Conservation (phyloP, 108 stramenopile species). For the Cyclotella sp. region DNA sequence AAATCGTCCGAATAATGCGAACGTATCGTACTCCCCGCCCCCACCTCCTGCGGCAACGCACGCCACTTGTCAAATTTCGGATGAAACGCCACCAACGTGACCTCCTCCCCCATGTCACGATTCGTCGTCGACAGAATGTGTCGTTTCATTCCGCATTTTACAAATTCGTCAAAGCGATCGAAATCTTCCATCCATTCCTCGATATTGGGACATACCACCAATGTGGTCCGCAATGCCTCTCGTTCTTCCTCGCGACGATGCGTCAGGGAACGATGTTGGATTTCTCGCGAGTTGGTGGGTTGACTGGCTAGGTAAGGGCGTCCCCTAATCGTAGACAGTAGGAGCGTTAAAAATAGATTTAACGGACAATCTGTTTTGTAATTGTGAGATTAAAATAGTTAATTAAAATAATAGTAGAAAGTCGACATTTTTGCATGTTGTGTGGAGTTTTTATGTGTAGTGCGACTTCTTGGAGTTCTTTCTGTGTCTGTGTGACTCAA, state of each 20-base stretch:
- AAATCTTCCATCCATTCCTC: constrained; percentile 48
- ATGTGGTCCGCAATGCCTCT: constrained; percentile 43
- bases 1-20: constrained; percentile 33
- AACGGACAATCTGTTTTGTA: no score
- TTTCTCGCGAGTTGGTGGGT: no score
- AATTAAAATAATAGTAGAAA: no score
- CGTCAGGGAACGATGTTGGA: no score
- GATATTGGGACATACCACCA: constrained; percentile 54
- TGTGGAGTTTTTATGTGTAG: no score
- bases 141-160: constrained; percentile 9
- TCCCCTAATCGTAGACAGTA: no score
- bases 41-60: constrained; percentile 41
- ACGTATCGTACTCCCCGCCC: constrained; percentile 31
- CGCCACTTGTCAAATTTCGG: constrained; percentile 57
- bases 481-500: no score
- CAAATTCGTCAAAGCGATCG: constrained; percentile 46
- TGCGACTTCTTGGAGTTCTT: no score
- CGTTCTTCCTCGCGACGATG: constrained; percentile 19
- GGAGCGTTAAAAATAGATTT: no score
- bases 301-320: no score
- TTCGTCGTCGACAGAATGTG: constrained; percentile 3
- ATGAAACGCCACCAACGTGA: constrained; percentile 61
- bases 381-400: no score
- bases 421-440: no score
- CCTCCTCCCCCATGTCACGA: constrained; percentile 20